Evolutionary conservation across 768 basidiomycete species (phyloP).

Genomic region (Butyriboletus loyo): DNA sequence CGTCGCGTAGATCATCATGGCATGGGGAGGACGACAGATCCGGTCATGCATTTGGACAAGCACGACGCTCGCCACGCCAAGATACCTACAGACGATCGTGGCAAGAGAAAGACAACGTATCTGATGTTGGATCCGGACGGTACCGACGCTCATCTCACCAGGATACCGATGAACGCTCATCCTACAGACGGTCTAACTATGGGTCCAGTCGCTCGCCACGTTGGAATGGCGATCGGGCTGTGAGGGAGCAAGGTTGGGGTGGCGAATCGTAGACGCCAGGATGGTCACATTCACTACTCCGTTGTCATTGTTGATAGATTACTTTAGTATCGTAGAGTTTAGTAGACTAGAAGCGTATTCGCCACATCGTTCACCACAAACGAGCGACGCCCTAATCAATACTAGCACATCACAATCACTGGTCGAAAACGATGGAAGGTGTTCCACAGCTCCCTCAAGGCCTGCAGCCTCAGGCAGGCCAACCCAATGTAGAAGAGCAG

Average conservation of each 20-base stretch:
- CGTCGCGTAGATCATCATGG: constrained; percentile 12
- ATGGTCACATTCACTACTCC: background rate
- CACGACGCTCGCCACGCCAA: constrained; percentile 2
- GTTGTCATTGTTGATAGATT: background rate
- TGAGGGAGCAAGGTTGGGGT: constrained; percentile 6
- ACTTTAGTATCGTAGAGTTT: constrained; percentile 3
- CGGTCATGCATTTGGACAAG: background rate
- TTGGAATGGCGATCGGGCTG: constrained; percentile 1
- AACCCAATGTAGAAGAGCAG: constrained; percentile 51
- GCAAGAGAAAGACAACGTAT: background rate
- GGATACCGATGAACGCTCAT: constrained; percentile 1
- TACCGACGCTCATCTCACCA: constrained; percentile 1
- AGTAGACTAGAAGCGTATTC: background rate
- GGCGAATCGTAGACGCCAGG: background rate
- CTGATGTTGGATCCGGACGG: background rate
- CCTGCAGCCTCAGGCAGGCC: constrained; percentile 35
- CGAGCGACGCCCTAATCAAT: background rate
- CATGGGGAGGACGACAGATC: background rate
- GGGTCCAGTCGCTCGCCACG: constrained; percentile 1
- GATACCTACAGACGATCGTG: background rate
- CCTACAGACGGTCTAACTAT: constrained; percentile 5
- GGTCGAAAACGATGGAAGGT: constrained; percentile 21
- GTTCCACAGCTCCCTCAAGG: constrained; percentile 26
- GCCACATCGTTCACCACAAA: background rate
- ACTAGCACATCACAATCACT: background rate